These are phyloP conservation scores for Amyloporia xantha DNA, from an alignment of 768 basidiomycete species.

Conservation along the genomic window DNA sequence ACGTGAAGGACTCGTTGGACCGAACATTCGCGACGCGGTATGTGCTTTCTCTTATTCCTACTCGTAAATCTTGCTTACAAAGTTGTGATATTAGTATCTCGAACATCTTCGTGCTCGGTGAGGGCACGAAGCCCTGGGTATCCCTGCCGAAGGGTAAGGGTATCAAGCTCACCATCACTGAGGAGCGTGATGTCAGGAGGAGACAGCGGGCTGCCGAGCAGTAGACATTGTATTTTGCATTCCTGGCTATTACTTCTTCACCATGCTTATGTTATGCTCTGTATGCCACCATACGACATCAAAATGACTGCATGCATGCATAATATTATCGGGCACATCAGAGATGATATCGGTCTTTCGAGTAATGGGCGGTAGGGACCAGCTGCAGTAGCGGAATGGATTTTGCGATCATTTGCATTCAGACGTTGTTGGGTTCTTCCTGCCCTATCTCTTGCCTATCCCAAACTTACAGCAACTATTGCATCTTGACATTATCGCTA, in stretches of 20 bases:
- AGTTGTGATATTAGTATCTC: conserved; percentile 53
- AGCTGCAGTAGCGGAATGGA: too few species aligned
- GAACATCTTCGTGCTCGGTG: conserved; percentile 98
- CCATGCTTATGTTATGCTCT: conserved; percentile 23
- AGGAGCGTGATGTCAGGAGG: conserved; percentile 92
- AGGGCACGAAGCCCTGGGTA: conserved; percentile 93
- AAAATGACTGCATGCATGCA: conserved; percentile 23
- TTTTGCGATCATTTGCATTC: too few species aligned
- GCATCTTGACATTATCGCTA: background rate
- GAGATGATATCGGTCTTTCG: too few species aligned
- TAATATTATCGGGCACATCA: background rate
- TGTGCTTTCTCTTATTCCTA: conserved; percentile 29
- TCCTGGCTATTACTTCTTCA: conserved; percentile 13
- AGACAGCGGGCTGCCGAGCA: conserved; percentile 67
- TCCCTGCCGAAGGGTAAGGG: conserved; percentile 97
- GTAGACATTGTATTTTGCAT: conserved; percentile 31
- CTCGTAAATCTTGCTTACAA: background rate
- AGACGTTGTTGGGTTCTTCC: background rate
- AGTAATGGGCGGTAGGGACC: too few species aligned
- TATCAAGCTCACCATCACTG: conserved; percentile 93
- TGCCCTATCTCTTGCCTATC: background rate
- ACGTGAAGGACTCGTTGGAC: conserved; percentile 93
- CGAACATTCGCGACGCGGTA: conserved; percentile 97
- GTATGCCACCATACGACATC: conserved; percentile 25
- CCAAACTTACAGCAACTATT: background rate